Percentiles rank a stretch among this genome's conserved stretches.
Evolutionary conservation across 257 asterid species (phyloP).

Genomic region (Solanum clarkiae): DNA sequence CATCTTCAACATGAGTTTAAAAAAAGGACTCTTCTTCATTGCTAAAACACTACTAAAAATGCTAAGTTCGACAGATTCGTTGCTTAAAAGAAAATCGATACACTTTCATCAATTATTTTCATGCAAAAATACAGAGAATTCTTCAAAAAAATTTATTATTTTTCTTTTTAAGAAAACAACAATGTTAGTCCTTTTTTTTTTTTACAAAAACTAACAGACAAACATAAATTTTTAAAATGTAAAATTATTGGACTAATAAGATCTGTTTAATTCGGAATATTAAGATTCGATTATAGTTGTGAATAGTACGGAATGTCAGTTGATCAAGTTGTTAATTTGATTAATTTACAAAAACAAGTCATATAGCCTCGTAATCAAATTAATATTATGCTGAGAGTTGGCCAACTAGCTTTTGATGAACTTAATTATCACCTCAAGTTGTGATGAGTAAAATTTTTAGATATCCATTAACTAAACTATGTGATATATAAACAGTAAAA

Average conservation of each 20-base stretch:
- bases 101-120: too few species aligned
- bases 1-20: too few species aligned
- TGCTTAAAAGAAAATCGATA: too few species aligned
- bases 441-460: not conserved
- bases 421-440: not conserved
- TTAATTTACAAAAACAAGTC: not conserved
- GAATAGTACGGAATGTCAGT: constrained; percentile 11
- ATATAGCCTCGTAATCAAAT: not conserved
- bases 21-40: too few species aligned
- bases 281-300: not conserved
- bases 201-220: too few species aligned
- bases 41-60: too few species aligned
- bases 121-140: too few species aligned
- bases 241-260: not conserved
- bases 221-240: too few species aligned
- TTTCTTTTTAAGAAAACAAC: too few species aligned
- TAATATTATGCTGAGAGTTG: not conserved
- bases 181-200: too few species aligned
- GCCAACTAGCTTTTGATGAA: not conserved
- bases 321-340: constrained; percentile 17
- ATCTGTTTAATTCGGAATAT: not conserved
- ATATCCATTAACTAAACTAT: not conserved
- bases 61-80: too few species aligned
- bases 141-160: too few species aligned
- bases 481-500: not conserved